Conservation (phyloP, 257 asterid genomes). For the Paulownia fortunei region DNA sequence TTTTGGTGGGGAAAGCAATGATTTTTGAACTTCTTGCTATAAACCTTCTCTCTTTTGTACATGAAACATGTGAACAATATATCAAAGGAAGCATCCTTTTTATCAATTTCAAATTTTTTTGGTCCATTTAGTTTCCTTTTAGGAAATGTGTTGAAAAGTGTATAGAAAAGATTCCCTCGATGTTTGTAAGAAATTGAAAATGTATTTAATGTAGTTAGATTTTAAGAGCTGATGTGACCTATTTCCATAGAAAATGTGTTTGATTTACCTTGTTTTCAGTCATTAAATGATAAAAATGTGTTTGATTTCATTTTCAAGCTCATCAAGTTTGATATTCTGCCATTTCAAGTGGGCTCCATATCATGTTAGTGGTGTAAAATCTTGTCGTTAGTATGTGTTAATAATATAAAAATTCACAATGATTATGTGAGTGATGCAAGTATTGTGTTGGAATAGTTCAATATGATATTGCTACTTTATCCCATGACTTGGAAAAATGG, state of each 20-base stretch:
- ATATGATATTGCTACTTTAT: background rate
- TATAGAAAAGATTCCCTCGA: background rate
- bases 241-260: background rate
- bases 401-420: no score
- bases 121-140: background rate
- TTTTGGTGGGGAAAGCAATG: background rate
- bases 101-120: background rate
- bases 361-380: background rate
- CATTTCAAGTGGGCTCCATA: background rate
- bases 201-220: background rate
- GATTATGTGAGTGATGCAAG: no score
- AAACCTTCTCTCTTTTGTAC: background rate
- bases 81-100: background rate
- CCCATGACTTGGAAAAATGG: no score
- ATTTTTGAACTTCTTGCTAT: background rate
- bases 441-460: background rate
- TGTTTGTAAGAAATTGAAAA: background rate
- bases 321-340: no score
- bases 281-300: background rate
- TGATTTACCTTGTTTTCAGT: background rate
- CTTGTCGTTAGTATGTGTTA: background rate
- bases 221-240: background rate
- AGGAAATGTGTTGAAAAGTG: background rate
- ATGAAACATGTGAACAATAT: background rate
- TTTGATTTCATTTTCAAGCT: background rate